Conservation (phyloP, 75 land plant species). For the Selaginella tamariscina region DNA sequence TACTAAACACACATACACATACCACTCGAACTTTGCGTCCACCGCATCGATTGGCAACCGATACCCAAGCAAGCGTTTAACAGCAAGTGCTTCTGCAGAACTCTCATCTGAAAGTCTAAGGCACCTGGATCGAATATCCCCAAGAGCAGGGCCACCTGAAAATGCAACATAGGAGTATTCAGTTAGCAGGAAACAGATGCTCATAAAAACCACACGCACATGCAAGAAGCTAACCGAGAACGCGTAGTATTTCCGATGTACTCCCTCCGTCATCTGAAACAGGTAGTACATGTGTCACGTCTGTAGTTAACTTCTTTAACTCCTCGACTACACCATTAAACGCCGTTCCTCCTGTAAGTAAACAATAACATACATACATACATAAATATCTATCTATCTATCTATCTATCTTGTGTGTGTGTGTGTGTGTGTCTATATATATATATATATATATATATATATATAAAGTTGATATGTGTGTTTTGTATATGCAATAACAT, state of each 20-base stretch:
- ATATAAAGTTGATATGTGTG: too few species aligned
- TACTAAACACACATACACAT: neutral
- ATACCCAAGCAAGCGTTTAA: slow-evolving; percentile 78
- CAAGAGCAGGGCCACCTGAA: slow-evolving; percentile 96
- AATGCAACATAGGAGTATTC: neutral
- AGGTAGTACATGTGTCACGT: slow-evolving; percentile 92
- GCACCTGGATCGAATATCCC: slow-evolving; percentile 95
- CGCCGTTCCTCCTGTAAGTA: slow-evolving; percentile 95
- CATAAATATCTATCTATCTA: too few species aligned
- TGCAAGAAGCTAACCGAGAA: slow-evolving; percentile 49
- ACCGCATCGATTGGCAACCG: slow-evolving; percentile 57
- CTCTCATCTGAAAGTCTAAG: slow-evolving; percentile 89
- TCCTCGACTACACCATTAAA: slow-evolving; percentile 98
- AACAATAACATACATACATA: too few species aligned
- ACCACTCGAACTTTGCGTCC: slow-evolving; percentile 90
- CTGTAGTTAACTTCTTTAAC: slow-evolving; percentile 75
- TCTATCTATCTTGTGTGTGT: too few species aligned
- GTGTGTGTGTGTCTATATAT: too few species aligned
- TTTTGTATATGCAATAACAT: too few species aligned
- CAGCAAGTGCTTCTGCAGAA: slow-evolving; percentile 84
- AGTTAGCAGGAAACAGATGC: neutral
- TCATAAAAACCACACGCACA: neutral
- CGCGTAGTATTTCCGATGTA: slow-evolving; percentile 97
- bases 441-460: too few species aligned
- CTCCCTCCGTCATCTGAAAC: slow-evolving; percentile 99